These are phyloP conservation scores for Volutella citrinella DNA, from an alignment of 2,329 filamentous ascomycete species.

Conservation along the genomic window DNA sequence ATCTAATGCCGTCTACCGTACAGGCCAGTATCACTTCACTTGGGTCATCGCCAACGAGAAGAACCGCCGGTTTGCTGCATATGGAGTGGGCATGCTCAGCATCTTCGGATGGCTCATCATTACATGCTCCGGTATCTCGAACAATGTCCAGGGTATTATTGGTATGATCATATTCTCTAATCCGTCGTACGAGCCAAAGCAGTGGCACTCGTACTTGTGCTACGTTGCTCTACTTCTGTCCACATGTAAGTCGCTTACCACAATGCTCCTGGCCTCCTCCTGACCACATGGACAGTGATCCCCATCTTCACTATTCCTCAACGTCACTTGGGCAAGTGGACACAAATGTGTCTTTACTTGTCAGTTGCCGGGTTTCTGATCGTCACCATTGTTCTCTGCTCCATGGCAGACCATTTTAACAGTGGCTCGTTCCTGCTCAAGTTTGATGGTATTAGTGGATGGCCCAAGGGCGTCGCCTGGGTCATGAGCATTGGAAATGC, in stretches of 20 bases:
- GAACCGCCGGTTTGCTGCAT: slow-evolving; percentile 12
- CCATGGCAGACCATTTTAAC: slow-evolving; percentile 13
- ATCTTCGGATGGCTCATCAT: slow-evolving; percentile 18
- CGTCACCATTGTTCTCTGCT: slow-evolving; percentile 4
- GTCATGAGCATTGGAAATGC: slow-evolving; percentile 14
- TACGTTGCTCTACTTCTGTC: slow-evolving; percentile 13
- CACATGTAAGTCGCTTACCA: slow-evolving; percentile 7
- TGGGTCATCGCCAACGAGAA: slow-evolving; percentile 15
- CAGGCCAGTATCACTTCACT: slow-evolving; percentile 19
- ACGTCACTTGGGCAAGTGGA: slow-evolving; percentile 14
- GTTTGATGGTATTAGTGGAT: slow-evolving; percentile 11
- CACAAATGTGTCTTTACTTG: slow-evolving; percentile 8
- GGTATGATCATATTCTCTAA: slow-evolving; percentile 13
- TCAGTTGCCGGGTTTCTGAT: slow-evolving; percentile 13
- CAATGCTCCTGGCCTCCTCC: background rate
- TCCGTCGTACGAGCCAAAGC: slow-evolving; percentile 8
- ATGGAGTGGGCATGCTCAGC: slow-evolving; percentile 10
- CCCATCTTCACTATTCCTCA: slow-evolving; percentile 18
- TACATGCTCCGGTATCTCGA: slow-evolving; percentile 18
- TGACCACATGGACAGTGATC: slow-evolving; percentile 8
- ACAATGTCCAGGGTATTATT: slow-evolving; percentile 14
- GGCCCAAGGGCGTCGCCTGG: slow-evolving; percentile 14
- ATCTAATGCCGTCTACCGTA: background rate
- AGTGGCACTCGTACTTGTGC: slow-evolving; percentile 16
- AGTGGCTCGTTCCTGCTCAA: slow-evolving; percentile 6